phyloP scores from a whole-genome alignment of 2,329 filamentous ascomycete species.

The Claviceps fusiformis region DNA sequence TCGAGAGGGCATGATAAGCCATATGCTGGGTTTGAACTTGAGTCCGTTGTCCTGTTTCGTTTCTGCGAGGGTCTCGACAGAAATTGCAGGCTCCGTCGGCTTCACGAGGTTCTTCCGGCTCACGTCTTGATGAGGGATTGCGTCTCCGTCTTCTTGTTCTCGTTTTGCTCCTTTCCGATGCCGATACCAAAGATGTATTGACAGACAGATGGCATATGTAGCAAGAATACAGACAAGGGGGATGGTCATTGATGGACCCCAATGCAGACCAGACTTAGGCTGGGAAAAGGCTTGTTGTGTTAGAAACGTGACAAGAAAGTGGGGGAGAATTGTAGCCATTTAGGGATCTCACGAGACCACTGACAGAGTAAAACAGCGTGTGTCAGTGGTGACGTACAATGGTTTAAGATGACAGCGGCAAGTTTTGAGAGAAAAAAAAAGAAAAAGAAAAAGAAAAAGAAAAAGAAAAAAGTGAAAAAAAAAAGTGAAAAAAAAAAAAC shows the following conservation, averaged over 20 bases:
- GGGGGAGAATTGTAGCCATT: neutral
- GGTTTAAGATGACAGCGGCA: neutral
- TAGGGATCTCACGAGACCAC: neutral
- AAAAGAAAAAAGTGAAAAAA: too few species aligned
- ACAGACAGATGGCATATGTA: slow-evolving; percentile 16
- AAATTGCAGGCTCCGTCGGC: slow-evolving; percentile 13
- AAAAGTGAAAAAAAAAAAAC: too few species aligned
- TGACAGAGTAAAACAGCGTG: neutral
- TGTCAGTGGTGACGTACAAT: neutral
- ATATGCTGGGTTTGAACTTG: slow-evolving; percentile 8
- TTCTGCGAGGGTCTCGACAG: slow-evolving; percentile 10
- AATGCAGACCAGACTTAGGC: slow-evolving; percentile 11
- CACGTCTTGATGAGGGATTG: slow-evolving; percentile 7
- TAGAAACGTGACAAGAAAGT: neutral
- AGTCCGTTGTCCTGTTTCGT: slow-evolving; percentile 4
- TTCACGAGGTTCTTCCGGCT: slow-evolving; percentile 12
- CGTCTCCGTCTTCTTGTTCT: slow-evolving; percentile 8
- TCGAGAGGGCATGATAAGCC: slow-evolving; percentile 2
- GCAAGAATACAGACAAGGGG: slow-evolving; percentile 17
- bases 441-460: too few species aligned
- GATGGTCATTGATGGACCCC: slow-evolving; percentile 17
- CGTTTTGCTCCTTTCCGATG: slow-evolving; percentile 13
- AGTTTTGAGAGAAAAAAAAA: too few species aligned
- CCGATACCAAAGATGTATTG: slow-evolving; percentile 15
- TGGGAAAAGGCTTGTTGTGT: slow-evolving; percentile 2